Conservation (phyloP, 306 rosid genomes). For the Fagus sylvatica region DNA sequence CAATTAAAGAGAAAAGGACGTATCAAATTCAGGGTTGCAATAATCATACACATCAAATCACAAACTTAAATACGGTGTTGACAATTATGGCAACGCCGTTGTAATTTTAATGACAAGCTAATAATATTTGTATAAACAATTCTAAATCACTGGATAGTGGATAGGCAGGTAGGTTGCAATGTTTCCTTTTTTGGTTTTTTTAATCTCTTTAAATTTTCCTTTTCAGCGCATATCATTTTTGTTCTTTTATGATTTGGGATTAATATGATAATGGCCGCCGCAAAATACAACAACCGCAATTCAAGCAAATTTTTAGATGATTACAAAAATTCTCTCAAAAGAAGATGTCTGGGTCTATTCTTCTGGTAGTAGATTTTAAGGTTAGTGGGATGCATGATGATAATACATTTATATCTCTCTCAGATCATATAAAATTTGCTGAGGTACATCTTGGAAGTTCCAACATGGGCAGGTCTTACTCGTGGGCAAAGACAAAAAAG, state of each 20-base stretch:
- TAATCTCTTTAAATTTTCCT: neutral
- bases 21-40: conserved; percentile 13
- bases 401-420: no score
- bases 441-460: no score
- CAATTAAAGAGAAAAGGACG: neutral
- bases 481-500: neutral
- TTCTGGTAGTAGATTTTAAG: no score
- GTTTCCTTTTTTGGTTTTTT: neutral
- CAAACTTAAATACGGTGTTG: conserved; percentile 25
- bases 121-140: neutral
- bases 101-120: neutral
- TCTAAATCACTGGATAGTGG: conserved; percentile 3
- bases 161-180: neutral
- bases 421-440: no score
- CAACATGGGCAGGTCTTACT: conserved; percentile 1
- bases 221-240: neutral
- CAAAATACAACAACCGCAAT: neutral
- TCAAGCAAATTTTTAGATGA: no score
- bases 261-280: neutral
- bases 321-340: no score
- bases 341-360: no score
- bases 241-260: neutral
- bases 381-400: no score
- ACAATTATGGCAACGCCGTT: conserved; percentile 19
- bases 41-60: conserved; percentile 28